Percentiles rank a stretch among this genome's conserved stretches.
Conservation (phyloP, 2,329 filamentous ascomycete genomes). For the Hypoxylon sp. region DNA sequence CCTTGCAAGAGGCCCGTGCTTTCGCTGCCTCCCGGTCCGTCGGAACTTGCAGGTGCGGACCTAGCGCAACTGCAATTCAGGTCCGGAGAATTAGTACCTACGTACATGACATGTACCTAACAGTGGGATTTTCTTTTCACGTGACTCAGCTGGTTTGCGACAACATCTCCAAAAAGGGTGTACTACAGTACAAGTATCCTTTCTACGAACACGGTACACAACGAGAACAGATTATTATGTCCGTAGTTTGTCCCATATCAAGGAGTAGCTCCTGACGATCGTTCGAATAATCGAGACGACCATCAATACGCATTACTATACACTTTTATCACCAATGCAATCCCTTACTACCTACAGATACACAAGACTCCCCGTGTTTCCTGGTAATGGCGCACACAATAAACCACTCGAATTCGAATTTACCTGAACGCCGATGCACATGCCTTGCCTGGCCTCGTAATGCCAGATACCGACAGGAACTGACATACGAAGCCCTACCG, state of each 20-base stretch:
- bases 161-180: no score
- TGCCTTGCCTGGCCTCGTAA: slow-evolving; percentile 46
- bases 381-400: slow-evolving; percentile 41
- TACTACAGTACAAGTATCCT: neutral
- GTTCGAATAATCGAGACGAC: slow-evolving; percentile 25
- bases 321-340: slow-evolving; percentile 49
- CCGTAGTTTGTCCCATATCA: slow-evolving; percentile 23
- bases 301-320: slow-evolving; percentile 46
- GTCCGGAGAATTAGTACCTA: slow-evolving; percentile 6
- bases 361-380: slow-evolving; percentile 48
- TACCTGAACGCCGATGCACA: slow-evolving; percentile 52
- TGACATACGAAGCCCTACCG: slow-evolving; percentile 24
- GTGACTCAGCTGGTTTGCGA: slow-evolving; percentile 23
- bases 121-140: slow-evolving; percentile 10
- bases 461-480: slow-evolving; percentile 43
- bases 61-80: neutral
- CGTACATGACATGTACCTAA: no score
- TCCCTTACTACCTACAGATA: slow-evolving; percentile 51
- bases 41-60: neutral
- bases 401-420: slow-evolving; percentile 40
- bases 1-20: slow-evolving; percentile 37
- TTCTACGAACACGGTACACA: neutral
- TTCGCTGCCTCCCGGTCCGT: slow-evolving; percentile 1
- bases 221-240: slow-evolving; percentile 15
- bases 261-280: slow-evolving; percentile 18